Evolutionary conservation across 805 yeast genomes (phyloP), one percentile per base, ranked within the genome.

Genomic region (Yamadazyma paraphyllophila): DNA sequence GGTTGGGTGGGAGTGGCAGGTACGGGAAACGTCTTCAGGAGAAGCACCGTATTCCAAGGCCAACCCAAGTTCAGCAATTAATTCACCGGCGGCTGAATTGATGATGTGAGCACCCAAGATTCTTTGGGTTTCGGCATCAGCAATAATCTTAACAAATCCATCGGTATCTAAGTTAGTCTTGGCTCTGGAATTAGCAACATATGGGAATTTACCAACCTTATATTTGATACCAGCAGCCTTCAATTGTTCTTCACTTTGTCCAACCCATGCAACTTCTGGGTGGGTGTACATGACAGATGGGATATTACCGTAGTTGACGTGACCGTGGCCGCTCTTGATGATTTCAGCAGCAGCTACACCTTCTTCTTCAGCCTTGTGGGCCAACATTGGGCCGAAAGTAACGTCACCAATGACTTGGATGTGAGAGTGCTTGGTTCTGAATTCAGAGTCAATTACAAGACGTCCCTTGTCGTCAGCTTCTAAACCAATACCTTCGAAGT

Each of bases 181-280:
- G 51, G 99, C 99, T 78, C 99, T 89, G 44, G 99, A 94, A 82
- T 94, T 94, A 60, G 99, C 99, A 62, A 89, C 78, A 77, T 94
- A 94, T 67, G 98, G 96, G 90, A 92, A 94, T 75, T 94, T 94
- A 66, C 99, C 99, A 50, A 87, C 80, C 71, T 85, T 91, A 81
- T 86, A 94, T 59, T 84, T 78, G 69, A 90, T 82, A 58, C 97
- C 97, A 59, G 89, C 89, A 58, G 80, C 91, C 78, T 92, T 91
- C 67, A 91, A 80, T 73, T 91, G 91, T 76, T 91, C 84, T 76
- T 94, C 99, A 63, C 83, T 87, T 73, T 88, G 88, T 59, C 99
- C 99, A 58, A 88, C 96, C 99, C 99, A 94, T 43, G 98, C 98
- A 58, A 94, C 97, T 77, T 94, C 99, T 54, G 99, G 99, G 74